Percentiles rank a stretch among this genome's conserved stretches.
Conservation (phyloP, 306 rosid species). For the Gastrolobium villosum region DNA sequence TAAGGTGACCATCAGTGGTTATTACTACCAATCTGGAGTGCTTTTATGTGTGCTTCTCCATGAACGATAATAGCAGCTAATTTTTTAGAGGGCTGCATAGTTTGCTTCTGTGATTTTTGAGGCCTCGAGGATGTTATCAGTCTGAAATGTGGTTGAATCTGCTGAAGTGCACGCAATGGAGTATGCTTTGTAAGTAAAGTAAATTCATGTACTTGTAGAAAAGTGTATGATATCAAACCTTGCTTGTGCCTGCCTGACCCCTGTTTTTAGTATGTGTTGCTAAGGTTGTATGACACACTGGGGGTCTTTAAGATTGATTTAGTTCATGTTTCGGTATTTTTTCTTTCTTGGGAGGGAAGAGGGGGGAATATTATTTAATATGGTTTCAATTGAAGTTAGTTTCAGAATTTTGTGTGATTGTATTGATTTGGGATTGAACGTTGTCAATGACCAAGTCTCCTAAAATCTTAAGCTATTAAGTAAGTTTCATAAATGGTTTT, state of each 20-base stretch:
- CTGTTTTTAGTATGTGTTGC: constrained; percentile 7
- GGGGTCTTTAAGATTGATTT: neutral
- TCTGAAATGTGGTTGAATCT: constrained; percentile 6
- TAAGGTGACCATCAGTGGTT: constrained; percentile 5
- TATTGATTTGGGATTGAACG: neutral
- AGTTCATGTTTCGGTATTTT: neutral
- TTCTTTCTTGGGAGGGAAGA: too few species aligned
- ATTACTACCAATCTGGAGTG: constrained; percentile 9
- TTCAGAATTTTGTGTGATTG: neutral
- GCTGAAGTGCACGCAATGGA: constrained; percentile 12
- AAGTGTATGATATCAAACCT: neutral
- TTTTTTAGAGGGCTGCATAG: constrained; percentile 2
- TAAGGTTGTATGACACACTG: neutral
- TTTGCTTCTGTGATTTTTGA: constrained; percentile 38
- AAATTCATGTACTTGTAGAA: neutral
- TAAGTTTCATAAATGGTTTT: neutral
- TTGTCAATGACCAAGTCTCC: constrained; percentile 16
- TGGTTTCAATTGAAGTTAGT: neutral
- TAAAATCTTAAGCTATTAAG: neutral
- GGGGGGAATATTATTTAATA: too few species aligned
- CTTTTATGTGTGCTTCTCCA: constrained; percentile 4
- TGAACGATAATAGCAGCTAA: constrained; percentile 7
- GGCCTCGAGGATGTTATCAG: constrained; percentile 25
- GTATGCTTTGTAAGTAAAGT: constrained; percentile 33
- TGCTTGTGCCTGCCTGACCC: constrained; percentile 17